Evolutionary conservation across 768 basidiomycete species (phyloP), one percentile per base, ranked within the genome.

Genomic region (Rhodotorula diobovata): DNA sequence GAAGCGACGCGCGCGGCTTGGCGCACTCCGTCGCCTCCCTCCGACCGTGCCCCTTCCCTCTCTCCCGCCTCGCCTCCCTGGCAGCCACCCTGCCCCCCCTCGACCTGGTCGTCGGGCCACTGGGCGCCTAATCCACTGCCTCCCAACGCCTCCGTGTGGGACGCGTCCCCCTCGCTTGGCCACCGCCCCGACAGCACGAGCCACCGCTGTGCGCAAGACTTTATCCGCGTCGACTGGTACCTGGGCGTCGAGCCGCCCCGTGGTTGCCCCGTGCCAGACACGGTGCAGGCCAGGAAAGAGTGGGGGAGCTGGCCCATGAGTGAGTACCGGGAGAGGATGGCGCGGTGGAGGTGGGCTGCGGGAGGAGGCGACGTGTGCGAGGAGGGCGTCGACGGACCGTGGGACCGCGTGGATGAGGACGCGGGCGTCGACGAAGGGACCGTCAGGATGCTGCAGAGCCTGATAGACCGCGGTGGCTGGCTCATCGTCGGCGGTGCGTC

Each of bases 401-500:
- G 59, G 59, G n/a, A n/a, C n/a, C 6, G 25, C 8, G 32, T 21
- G 32, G 18, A 21, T 4, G 32, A 35, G 18, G 59, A n/a, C 4
- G 59, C 32, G 18, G n/a, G 34, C 5, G n/a, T 5, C 20, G 59
- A 60, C 9, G 43, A 60, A 30, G 59, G 39, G 21, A 60, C 32
- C n/a, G 20, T 60, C 43, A 30, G 15, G 43, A 15, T 60, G 28
- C 43, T 60, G 59, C 59, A 60, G 59, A 43, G 34, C n/a, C 25
- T 60, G n/a, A 34, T 60, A 4, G 59, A 60, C 32, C 39, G 59
- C 2, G 59, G 59, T 5, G 59, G n/a, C n/a, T 60, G 59, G 59
- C 45, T 60, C n/a, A 60, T 60, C 32, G 41, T 16, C 12, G 59
- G 59, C 12, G 59, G 59, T 60, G 43, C 41, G 59, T 60, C 11